A percentile compares a stretch with the other conserved stretches of the same genome.
Evolutionary conservation across 352 stramenopile genomes (phyloP).

Genomic region (Blastocystis hominis): DNA sequence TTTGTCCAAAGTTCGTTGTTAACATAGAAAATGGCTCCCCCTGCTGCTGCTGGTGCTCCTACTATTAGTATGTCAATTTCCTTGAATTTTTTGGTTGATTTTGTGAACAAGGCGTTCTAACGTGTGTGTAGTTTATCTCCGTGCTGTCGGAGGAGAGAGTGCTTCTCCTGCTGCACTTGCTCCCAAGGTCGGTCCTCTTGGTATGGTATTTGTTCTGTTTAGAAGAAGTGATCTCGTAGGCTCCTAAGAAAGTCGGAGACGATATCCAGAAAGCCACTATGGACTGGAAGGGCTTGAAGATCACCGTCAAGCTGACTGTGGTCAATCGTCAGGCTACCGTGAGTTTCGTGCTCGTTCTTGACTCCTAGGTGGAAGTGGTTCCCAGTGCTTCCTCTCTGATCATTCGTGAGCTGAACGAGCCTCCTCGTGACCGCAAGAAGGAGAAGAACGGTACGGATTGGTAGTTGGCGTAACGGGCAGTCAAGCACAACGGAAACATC

Average conservation of each 20-base stretch:
- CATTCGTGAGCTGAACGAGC: slow-evolving; percentile 99
- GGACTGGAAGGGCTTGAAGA: slow-evolving; percentile 99
- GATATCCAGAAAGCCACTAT: slow-evolving; percentile 99
- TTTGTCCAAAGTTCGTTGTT: slow-evolving; percentile 44
- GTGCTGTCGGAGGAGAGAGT: slow-evolving; percentile 95
- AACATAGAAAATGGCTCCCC: slow-evolving; percentile 56
- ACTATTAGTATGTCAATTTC: slow-evolving; percentile 58
- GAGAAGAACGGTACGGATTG: slow-evolving; percentile 61
- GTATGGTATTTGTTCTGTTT: slow-evolving; percentile 69
- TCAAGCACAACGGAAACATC: slow-evolving; percentile 99
- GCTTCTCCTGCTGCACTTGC: slow-evolving; percentile 91
- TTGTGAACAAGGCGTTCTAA: slow-evolving; percentile 63
- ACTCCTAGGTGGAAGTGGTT: slow-evolving; percentile 75
- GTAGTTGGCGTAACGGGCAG: slow-evolving; percentile 1
- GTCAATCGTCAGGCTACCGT: slow-evolving; percentile 84
- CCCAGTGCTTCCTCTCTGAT: slow-evolving; percentile 92
- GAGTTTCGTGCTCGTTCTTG: background rate
- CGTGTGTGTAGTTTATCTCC: slow-evolving; percentile 82
- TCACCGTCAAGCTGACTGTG: slow-evolving; percentile 99
- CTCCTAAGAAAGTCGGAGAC: slow-evolving; percentile 99
- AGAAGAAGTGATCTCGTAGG: slow-evolving; percentile 61
- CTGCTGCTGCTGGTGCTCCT: slow-evolving; percentile 53
- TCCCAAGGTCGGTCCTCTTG: slow-evolving; percentile 97
- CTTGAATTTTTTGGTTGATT: background rate
- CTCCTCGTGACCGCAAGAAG: slow-evolving; percentile 95